phyloP scores from a whole-genome alignment of 176 grass and related monocot genomes.

The Aegilops longissima region DNA sequence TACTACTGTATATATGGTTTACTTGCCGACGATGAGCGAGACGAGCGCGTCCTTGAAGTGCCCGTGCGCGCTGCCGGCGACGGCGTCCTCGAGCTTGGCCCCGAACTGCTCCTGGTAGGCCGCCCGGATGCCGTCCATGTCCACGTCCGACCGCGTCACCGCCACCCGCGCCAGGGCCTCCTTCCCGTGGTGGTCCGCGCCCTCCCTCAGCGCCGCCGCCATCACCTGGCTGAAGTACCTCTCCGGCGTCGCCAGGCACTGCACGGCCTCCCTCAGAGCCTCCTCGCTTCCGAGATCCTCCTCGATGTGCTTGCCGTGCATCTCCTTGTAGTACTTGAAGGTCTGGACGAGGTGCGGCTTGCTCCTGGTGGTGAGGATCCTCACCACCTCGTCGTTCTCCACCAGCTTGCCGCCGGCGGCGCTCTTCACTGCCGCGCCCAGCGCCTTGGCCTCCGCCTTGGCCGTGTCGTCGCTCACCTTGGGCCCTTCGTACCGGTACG shows the following conservation, averaged over 20 bases:
- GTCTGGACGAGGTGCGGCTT: conserved; percentile 59
- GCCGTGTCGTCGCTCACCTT: conserved; percentile 55
- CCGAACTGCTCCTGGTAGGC: conserved; percentile 57
- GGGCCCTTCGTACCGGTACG: conserved; percentile 82
- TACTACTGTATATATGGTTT: too few species aligned
- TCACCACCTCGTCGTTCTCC: conserved; percentile 65
- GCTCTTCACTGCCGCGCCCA: conserved; percentile 51
- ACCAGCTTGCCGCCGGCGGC: conserved; percentile 37
- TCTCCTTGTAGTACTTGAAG: conserved; percentile 77
- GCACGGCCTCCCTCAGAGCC: conserved; percentile 46
- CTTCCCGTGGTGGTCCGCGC: conserved; percentile 45
- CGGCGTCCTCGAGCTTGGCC: conserved; percentile 57
- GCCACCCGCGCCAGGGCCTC: conserved; percentile 68
- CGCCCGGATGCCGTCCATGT: conserved; percentile 62
- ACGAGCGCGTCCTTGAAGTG: conserved; percentile 82
- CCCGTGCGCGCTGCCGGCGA: conserved; percentile 57
- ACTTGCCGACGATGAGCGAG: conserved; percentile 55
- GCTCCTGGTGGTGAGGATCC: conserved; percentile 87
- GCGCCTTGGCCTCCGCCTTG: conserved; percentile 66
- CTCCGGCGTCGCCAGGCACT: conserved; percentile 72
- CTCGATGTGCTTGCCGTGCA: conserved; percentile 45
- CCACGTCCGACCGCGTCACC: conserved; percentile 73
- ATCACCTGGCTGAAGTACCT: conserved; percentile 87
- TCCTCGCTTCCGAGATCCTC: conserved; percentile 49
- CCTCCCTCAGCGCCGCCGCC: conserved; percentile 45